These are phyloP conservation scores for Bertia moriformis DNA, from an alignment of 2,329 filamentous ascomycete genomes.

Conservation along the genomic window DNA sequence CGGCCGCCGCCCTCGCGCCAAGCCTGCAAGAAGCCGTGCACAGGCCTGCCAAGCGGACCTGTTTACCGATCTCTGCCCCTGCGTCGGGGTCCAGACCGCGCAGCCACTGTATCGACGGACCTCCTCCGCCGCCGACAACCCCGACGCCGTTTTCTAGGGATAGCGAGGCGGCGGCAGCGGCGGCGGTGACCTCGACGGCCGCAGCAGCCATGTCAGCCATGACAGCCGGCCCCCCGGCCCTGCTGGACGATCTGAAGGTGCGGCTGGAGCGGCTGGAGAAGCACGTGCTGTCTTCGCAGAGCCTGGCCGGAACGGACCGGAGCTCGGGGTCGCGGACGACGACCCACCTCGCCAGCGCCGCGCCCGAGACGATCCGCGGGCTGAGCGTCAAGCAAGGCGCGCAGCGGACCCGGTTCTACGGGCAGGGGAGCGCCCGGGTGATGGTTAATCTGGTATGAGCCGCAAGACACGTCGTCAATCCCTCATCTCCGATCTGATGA, in stretches of 20 bases:
- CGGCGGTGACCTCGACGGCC: no score
- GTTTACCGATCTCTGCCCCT: no score
- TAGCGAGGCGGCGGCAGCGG: no score
- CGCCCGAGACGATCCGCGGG: conserved; percentile 30
- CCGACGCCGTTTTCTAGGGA: no score
- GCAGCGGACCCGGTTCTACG: conserved; percentile 32
- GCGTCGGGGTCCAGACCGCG: no score
- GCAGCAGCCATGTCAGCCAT: not conserved
- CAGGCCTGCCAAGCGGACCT: not conserved
- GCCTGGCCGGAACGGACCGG: conserved; percentile 6
- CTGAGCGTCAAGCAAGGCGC: conserved; percentile 31
- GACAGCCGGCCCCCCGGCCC: conserved; percentile 8
- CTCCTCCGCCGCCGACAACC: no score
- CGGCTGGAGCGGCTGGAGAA: conserved; percentile 39
- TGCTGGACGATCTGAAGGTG: conserved; percentile 30
- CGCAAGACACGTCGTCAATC: no score
- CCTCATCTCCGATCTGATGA: no score
- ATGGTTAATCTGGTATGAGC: conserved; percentile 34
- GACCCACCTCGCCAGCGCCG: conserved; percentile 18
- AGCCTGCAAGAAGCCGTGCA: not conserved
- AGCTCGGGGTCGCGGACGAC: conserved; percentile 10
- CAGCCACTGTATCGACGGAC: no score
- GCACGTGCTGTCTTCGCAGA: conserved; percentile 20
- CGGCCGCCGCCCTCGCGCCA: not conserved
- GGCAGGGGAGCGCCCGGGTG: conserved; percentile 35